These are phyloP conservation scores for Coemansia sp. DNA, from an alignment of 192 early-diverging fungal species.

Conservation along the genomic window DNA sequence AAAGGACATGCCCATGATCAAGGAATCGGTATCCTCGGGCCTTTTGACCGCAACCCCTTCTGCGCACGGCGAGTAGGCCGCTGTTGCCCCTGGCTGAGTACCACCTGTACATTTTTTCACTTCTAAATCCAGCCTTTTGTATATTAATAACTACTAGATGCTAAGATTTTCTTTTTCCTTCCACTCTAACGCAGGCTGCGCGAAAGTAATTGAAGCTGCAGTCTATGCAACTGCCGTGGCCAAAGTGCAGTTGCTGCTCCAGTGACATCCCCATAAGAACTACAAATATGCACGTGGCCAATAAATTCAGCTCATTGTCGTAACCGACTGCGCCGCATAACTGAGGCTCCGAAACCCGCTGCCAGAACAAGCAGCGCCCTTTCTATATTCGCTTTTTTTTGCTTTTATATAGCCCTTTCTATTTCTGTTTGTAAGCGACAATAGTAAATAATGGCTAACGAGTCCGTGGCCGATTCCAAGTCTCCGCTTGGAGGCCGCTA, in stretches of 20 bases:
- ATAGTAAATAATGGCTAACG: no score
- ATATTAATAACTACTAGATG: no score
- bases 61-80: not conserved
- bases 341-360: not conserved
- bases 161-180: no score
- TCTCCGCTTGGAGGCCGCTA: constrained; percentile 31
- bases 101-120: not conserved
- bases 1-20: constrained; percentile 26
- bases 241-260: no score
- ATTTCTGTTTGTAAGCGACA: not conserved
- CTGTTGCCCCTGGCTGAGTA: not conserved
- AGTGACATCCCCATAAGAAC: no score
- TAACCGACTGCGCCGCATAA: not conserved
- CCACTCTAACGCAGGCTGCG: no score
- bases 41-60: constrained; percentile 11
- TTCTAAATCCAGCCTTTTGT: not conserved
- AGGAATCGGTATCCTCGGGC: constrained; percentile 18
- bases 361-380: no score
- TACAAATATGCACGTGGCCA: no score
- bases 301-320: no score
- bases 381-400: not conserved
- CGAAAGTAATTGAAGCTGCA: no score
- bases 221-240: no score
- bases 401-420: not conserved
- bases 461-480: not conserved